Evolutionary conservation across 1,139 yeast genomes (phyloP), one percentile per base, ranked within the genome.

Genomic region (Cylindricascospora bacillispora): DNA sequence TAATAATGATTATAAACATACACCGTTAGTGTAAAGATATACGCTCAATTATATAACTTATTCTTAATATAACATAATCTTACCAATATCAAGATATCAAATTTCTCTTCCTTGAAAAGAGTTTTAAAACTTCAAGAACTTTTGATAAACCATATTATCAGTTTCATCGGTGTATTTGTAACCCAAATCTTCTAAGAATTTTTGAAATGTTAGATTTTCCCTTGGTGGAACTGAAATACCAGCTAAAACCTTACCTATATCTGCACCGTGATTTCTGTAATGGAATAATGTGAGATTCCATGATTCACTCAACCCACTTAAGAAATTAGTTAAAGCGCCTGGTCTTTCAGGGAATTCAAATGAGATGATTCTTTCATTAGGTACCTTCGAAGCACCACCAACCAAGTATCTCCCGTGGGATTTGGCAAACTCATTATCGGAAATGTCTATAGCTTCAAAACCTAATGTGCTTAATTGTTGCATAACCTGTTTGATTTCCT

Each of bases 331-430:
- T 46, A 89, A 65, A 1, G 98, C 97, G 25, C 95, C 93, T 1
- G 97, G 97, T 47, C 92, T 75, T 54, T 89, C 99, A 9, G 99
- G 99, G 63, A 89, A 92, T 56, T 85, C 95, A 48, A 89, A 89
- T 33, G 80, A 70, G 44, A 75, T 72, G 27, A 89, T 59, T 45
- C 78, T 73, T 56, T 89, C 99, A 40, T 80, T 66, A 18, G 69
- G 63, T 10, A 77, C 72, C 15, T 62, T 52, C 0, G 77, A 67
- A 35, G 79, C 74, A 34, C 98, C 98, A 35, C 98, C 98, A 16
- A 89, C 93, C 40, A 89, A 64, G 54, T 92, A 92, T 54, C 99
- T 72, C 24, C 95, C 97, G 49, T 89, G 99, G 14, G 89, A 71
- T 57, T 89, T 89, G 25, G 98, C 98, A 61, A 89, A 67, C 55